phyloP scores from a whole-genome alignment of 116 monocot genomes.

The Trichopus zeylanicus region DNA sequence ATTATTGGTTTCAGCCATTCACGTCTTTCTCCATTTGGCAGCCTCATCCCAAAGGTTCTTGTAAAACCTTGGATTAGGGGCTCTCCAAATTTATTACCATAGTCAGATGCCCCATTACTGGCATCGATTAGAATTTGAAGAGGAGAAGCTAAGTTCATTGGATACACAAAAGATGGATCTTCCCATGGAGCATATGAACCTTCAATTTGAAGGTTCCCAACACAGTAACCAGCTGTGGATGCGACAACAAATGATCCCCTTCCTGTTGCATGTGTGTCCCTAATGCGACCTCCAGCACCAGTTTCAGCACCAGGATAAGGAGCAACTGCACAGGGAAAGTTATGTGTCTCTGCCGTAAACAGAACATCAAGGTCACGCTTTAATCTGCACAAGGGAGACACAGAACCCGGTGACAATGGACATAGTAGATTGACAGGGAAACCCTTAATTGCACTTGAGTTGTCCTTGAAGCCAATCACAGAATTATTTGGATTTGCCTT shows the following conservation, averaged over 20 bases:
- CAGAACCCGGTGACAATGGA: constrained; percentile 41
- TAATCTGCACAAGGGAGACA: constrained; percentile 24
- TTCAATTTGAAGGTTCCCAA: constrained; percentile 82
- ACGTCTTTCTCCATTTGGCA: constrained; percentile 72
- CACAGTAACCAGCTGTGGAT: constrained; percentile 92
- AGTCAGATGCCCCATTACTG: constrained; percentile 92
- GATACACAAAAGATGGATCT: constrained; percentile 69
- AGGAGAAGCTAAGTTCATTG: constrained; percentile 77
- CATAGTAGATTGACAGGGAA: constrained; percentile 36
- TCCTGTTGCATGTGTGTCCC: constrained; percentile 96
- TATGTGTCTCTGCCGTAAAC: constrained; percentile 94
- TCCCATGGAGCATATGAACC: constrained; percentile 87
- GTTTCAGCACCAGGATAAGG: constrained; percentile 97
- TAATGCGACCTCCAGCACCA: constrained; percentile 86
- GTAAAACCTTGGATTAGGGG: constrained; percentile 92
- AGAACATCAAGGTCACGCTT: constrained; percentile 56
- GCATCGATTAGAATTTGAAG: constrained; percentile 85
- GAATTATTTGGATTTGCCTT: constrained; percentile 85
- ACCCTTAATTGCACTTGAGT: constrained; percentile 95
- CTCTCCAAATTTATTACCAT: constrained; percentile 97
- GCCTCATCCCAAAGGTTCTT: constrained; percentile 79
- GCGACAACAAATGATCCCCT: constrained; percentile 89
- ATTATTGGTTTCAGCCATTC: constrained; percentile 99
- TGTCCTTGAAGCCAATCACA: constrained; percentile 95
- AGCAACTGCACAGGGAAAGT: constrained; percentile 95